Percentiles rank a stretch among this genome's conserved stretches.
phyloP scores from a whole-genome alignment of 345 rosid species.

The Brassica carinata region DNA sequence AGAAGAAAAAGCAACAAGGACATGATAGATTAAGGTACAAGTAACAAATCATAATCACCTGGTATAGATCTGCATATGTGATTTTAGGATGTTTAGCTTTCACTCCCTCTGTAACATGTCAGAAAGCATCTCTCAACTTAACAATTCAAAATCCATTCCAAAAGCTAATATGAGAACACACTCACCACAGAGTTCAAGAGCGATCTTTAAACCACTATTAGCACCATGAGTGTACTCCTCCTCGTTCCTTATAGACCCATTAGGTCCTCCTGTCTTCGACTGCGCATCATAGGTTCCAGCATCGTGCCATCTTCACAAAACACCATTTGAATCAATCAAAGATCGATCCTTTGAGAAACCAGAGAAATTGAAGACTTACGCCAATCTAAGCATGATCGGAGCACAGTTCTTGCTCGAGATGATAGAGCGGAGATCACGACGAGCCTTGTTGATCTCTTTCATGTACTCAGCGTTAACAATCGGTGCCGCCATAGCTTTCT shows the following conservation, averaged over 20 bases:
- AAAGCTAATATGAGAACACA: slow-evolving; percentile 1
- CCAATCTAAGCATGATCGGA: slow-evolving; percentile 96
- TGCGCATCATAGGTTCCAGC: slow-evolving; percentile 87
- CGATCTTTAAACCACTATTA: slow-evolving; percentile 80
- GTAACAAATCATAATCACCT: slow-evolving; percentile 30
- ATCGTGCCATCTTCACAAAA: slow-evolving; percentile 81
- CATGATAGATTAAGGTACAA: neutral
- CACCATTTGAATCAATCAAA: neutral
- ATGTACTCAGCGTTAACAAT: slow-evolving; percentile 79
- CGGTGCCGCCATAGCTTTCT: slow-evolving; percentile 63
- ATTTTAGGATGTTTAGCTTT: slow-evolving; percentile 79
- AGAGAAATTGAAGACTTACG: slow-evolving; percentile 46
- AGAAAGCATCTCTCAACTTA: slow-evolving; percentile 16
- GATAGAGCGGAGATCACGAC: slow-evolving; percentile 90
- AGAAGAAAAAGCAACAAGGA: neutral
- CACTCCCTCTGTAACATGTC: slow-evolving; percentile 65
- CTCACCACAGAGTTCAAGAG: slow-evolving; percentile 76
- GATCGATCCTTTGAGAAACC: neutral
- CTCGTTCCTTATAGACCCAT: slow-evolving; percentile 87
- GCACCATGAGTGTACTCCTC: slow-evolving; percentile 77
- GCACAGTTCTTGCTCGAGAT: slow-evolving; percentile 85
- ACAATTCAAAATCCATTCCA: slow-evolving; percentile 2
- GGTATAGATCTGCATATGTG: slow-evolving; percentile 66
- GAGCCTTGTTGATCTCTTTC: slow-evolving; percentile 85
- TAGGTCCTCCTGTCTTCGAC: slow-evolving; percentile 87